A percentile compares a stretch with the other conserved stretches of the same genome.
Conservation (phyloP, 257 asterid species). For the Solanum rostratum region DNA sequence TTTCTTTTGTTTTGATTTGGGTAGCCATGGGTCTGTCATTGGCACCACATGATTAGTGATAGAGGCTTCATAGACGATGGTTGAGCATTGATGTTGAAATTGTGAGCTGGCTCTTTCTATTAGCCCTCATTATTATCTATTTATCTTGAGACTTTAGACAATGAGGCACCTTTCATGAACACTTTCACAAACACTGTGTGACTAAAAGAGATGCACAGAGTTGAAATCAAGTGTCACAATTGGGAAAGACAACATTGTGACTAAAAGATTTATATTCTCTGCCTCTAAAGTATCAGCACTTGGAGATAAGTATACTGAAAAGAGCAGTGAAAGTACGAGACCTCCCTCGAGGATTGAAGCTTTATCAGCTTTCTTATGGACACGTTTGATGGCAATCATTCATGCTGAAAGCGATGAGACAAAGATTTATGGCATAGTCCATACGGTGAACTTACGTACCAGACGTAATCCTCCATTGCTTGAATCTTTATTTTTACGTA, state of each 20-base stretch:
- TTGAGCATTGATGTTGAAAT: too few relatives aligned
- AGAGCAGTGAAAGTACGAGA: background rate
- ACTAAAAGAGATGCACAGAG: constrained; percentile 15
- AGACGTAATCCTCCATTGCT: background rate
- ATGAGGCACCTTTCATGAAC: too few relatives aligned
- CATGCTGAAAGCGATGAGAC: constrained; percentile 1
- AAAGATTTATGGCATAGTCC: background rate
- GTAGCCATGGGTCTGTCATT: too few relatives aligned
- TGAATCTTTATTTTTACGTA: background rate
- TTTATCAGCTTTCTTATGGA: constrained; percentile 34
- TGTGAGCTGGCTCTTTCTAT: too few relatives aligned
- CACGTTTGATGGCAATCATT: constrained; percentile 13
- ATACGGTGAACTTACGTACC: background rate
- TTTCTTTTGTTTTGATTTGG: too few relatives aligned
- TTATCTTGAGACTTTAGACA: too few relatives aligned
- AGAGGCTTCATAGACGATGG: too few relatives aligned
- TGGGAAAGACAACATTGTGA: constrained; percentile 20
- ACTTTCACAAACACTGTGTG: too few relatives aligned
- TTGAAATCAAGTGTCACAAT: constrained; percentile 2
- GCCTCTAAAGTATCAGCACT: constrained; percentile 17
- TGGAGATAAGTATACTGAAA: constrained; percentile 14
- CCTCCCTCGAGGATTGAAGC: constrained; percentile 30
- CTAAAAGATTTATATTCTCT: constrained; percentile 24
- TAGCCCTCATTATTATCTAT: too few relatives aligned
- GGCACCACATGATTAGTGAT: too few relatives aligned